phyloP scores from a whole-genome alignment of 192 early-diverging fungal species.

The Backusella morwellensis region DNA sequence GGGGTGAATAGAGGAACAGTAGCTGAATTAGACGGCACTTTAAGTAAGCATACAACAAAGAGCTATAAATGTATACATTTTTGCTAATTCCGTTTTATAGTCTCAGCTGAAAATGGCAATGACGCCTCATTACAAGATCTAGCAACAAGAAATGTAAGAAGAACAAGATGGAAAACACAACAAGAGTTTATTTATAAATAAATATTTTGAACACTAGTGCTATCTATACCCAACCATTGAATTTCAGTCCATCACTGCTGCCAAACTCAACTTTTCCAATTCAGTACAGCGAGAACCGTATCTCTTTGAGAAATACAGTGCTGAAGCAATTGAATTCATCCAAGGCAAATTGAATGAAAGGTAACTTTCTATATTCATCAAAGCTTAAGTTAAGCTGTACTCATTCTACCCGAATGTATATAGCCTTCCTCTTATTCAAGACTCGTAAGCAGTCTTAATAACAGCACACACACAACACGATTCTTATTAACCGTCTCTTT shows the following conservation, averaged over 20 bases:
- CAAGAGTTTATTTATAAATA: not conserved
- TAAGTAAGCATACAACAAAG: not conserved
- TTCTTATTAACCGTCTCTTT: not conserved
- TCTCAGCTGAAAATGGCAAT: not conserved
- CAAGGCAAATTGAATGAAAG: not conserved
- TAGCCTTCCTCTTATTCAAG: conserved; percentile 10
- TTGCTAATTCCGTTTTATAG: not conserved
- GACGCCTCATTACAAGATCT: not conserved
- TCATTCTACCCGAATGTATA: not conserved
- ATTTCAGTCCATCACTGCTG: not conserved
- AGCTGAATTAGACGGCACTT: conserved; percentile 3
- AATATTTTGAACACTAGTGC: not conserved
- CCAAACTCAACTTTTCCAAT: not conserved
- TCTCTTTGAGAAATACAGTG: not conserved
- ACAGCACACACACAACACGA: not conserved
- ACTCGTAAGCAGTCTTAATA: conserved; percentile 2
- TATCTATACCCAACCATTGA: conserved; percentile 16
- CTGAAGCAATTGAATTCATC: not conserved
- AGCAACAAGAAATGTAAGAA: not conserved
- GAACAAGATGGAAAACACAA: not conserved
- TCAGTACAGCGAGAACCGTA: not conserved
- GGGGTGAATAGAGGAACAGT: not conserved
- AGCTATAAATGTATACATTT: not conserved
- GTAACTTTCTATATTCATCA: not conserved
- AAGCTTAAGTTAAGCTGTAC: not conserved